These are phyloP conservation scores for Aspergillus melleus DNA, from an alignment of 2,329 filamentous ascomycete species.

Conservation along the genomic window DNA sequence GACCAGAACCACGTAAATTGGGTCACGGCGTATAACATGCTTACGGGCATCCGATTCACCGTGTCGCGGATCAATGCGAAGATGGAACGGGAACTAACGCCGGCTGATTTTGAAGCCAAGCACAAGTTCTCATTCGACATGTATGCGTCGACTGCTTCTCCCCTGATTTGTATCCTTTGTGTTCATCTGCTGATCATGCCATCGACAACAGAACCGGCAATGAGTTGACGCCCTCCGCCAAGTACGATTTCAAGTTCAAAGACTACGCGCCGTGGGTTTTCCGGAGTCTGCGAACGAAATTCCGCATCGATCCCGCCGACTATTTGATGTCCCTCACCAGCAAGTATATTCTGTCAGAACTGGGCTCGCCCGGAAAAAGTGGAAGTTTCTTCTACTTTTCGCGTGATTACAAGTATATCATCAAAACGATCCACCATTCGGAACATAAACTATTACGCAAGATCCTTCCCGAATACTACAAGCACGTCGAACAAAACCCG, in stretches of 20 bases:
- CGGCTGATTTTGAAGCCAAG: conserved; percentile 88
- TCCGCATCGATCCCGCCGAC: conserved; percentile 91
- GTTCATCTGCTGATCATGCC: conserved; percentile 19
- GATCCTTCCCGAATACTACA: conserved; percentile 80
- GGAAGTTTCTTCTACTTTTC: conserved; percentile 99
- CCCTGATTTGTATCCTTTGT: conserved; percentile 18
- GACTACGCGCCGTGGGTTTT: conserved; percentile 99
- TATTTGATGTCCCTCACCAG: conserved; percentile 97
- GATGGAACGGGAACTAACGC: conserved; percentile 83
- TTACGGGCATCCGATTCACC: conserved; percentile 95
- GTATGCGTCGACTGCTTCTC: conserved; percentile 51
- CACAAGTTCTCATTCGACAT: conserved; percentile 99
- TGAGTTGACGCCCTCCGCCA: conserved; percentile 93
- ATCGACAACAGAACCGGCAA: conserved; percentile 71
- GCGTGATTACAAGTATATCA: conserved; percentile 99
- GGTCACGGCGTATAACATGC: conserved; percentile 99
- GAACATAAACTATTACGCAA: conserved; percentile 60
- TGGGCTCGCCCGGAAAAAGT: conserved; percentile 96
- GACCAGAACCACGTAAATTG: conserved; percentile 97
- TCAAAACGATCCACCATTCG: conserved; percentile 97
- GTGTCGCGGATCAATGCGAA: conserved; percentile 97
- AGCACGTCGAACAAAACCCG: conserved; percentile 87
- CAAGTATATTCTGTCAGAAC: conserved; percentile 96
- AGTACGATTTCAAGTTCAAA: conserved; percentile 99
- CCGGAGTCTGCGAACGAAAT: conserved; percentile 81